A percentile compares a stretch with the other conserved stretches of the same genome.
These are phyloP conservation scores for Epichloe sylvatica DNA, from an alignment of 2,329 filamentous ascomycete genomes.

Conservation along the genomic window DNA sequence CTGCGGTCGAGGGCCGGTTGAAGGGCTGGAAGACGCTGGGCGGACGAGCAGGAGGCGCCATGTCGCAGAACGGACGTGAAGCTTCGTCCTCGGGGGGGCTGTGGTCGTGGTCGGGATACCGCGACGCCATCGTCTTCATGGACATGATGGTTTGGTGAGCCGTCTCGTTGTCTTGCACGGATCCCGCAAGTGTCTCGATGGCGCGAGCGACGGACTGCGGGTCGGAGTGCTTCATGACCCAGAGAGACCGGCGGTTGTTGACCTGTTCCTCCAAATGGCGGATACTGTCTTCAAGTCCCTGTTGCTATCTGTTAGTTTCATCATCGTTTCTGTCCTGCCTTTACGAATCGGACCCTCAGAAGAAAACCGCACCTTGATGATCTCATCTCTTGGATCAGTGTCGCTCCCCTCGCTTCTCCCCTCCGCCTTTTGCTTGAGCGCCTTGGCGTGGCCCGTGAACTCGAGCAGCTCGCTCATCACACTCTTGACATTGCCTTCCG, in stretches of 20 bases:
- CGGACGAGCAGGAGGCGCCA: slow-evolving; percentile 10
- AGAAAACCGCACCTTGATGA: slow-evolving; percentile 18
- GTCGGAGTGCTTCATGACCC: slow-evolving; percentile 22
- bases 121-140: slow-evolving; percentile 7
- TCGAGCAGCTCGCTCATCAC: slow-evolving; percentile 8
- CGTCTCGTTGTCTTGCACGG: slow-evolving; percentile 15
- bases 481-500: slow-evolving; percentile 15
- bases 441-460: slow-evolving; percentile 14
- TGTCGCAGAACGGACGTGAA: not conserved
- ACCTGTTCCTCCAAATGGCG: slow-evolving; percentile 23
- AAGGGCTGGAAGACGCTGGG: slow-evolving; percentile 14
- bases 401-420: slow-evolving; percentile 7
- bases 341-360: too few species aligned
- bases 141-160: slow-evolving; percentile 16
- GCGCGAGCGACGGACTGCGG: slow-evolving; percentile 18
- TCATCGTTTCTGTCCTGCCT: too few species aligned
- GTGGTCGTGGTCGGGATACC: not conserved
- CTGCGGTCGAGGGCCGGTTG: slow-evolving; percentile 8
- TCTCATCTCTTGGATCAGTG: slow-evolving; percentile 11
- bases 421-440: slow-evolving; percentile 15
- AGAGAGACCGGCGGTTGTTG: slow-evolving; percentile 22
- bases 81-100: not conserved
- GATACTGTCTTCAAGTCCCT: slow-evolving; percentile 21
- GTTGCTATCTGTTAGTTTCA: not conserved
- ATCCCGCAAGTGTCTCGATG: slow-evolving; percentile 19